Evolutionary conservation across 805 yeast species (phyloP), one percentile per base, ranked within the genome.

Genomic region (Monosporozyma yasuniensis): DNA sequence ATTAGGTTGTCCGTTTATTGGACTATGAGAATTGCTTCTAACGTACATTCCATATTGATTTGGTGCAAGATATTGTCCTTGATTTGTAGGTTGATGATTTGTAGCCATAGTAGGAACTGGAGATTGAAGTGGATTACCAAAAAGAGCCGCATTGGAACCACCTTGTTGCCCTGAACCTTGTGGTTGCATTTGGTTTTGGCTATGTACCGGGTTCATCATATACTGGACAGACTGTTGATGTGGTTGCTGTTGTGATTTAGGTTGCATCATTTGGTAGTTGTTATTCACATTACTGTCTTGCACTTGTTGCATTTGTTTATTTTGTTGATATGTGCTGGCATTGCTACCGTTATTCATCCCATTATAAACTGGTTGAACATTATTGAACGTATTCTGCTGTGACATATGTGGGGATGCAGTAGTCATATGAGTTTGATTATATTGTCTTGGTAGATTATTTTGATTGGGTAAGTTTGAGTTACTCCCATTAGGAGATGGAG

Each of bases 401-500:
- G 42, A 12, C 10, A 11, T 21, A 19, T 37, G 34, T 14, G 28
- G 44, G n/a, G 28, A 42, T 25, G 32, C 28, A n/a, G n/a, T 16
- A 42, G 21, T 42, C 3, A 14, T 4, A 42, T 28, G 34, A 8
- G 35, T 21, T 11, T 27, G 37, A 14, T 42, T 42, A 11, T 19
- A 44, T 30, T 44, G 41, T 37, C 41, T 30, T 3, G 16, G 34
- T 25, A 25, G 22, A 30, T 46, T 42, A 25, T 30, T 41, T 16
- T 9, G 25, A 14, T 23, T n/a, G 14, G 11, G 43, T 22, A 61
- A 25, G 25, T 54, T 60, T 5, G 43, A 16, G 25, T 49, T 49
- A 44, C 62, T 58, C 4, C 54, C 48, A 25, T 51, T 55, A 6
- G 67, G 67, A 2, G 68, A 63, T 23, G 64, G 61, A 11, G 68